Conservation (phyloP, 176 grass and related monocot species). For the Cenchrus americanus region DNA sequence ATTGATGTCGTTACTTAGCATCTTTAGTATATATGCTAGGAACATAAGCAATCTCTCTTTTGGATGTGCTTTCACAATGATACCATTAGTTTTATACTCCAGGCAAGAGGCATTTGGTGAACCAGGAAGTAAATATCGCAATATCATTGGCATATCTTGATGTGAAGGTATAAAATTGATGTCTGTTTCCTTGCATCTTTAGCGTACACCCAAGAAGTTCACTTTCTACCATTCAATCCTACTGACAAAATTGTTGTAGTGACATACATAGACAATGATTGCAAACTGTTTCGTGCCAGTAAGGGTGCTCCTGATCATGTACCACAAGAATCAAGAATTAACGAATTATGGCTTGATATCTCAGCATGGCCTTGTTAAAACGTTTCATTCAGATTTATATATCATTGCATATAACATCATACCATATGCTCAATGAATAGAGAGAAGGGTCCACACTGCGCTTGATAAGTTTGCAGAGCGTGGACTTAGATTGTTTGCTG, state of each 20-base stretch:
- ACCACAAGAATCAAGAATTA: neutral
- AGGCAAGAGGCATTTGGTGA: slow-evolving; percentile 99
- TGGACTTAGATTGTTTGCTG: slow-evolving; percentile 82
- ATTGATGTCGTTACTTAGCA: slow-evolving; percentile 7
- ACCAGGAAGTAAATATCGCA: slow-evolving; percentile 75
- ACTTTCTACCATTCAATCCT: slow-evolving; percentile 85
- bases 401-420: neutral
- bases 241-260: slow-evolving; percentile 83
- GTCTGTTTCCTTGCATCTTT: neutral
- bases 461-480: slow-evolving; percentile 86
- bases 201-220: slow-evolving; percentile 61
- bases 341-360: neutral
- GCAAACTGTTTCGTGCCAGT: slow-evolving; percentile 72
- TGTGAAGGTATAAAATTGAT: slow-evolving; percentile 66
- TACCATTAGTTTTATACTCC: slow-evolving; percentile 84
- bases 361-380: neutral
- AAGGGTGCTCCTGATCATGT: slow-evolving; percentile 88
- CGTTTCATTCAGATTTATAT: neutral
- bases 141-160: slow-evolving; percentile 93
- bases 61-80: slow-evolving; percentile 63
- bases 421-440: slow-evolving; percentile 12
- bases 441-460: slow-evolving; percentile 65
- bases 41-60: neutral
- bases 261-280: slow-evolving; percentile 65
- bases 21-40: neutral